phyloP scores from a whole-genome alignment of 305 asterid genomes.

The Solanum hybrid region DNA sequence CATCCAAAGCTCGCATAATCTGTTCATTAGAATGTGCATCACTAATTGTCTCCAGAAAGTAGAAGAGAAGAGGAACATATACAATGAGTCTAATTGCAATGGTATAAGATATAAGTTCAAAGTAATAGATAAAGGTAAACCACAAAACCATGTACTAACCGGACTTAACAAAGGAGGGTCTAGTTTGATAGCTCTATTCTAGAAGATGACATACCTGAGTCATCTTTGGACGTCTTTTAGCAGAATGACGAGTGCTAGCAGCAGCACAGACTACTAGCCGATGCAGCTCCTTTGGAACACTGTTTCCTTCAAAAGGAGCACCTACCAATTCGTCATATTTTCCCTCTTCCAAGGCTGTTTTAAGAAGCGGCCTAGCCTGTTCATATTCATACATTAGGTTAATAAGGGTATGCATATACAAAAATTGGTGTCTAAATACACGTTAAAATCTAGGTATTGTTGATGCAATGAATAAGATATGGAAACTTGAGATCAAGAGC shows the following conservation, averaged over 20 bases:
- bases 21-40: conserved; percentile 8
- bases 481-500: conserved; percentile 10
- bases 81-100: not conserved
- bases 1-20: conserved; percentile 58
- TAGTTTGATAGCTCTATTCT: not conserved
- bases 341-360: conserved; percentile 45
- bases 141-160: not conserved
- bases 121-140: not conserved
- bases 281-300: conserved; percentile 37
- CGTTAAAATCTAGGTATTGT: not conserved
- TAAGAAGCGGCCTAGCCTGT: conserved; percentile 56
- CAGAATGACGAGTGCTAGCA: conserved; percentile 59
- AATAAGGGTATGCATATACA: not conserved
- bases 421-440: not conserved
- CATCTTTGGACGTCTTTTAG: conserved; percentile 69
- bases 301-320: conserved; percentile 45
- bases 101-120: not conserved
- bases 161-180: not conserved
- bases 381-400: not conserved
- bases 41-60: not conserved
- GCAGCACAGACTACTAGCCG: conserved; percentile 52
- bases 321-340: conserved; percentile 34
- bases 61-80: not conserved
- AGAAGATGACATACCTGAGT: conserved; percentile 37
- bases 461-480: not conserved